Base-by-base conservation (phyloP, 2,329 filamentous ascomycete genomes). In the Bimuria novae-zelandiae region DNA sequence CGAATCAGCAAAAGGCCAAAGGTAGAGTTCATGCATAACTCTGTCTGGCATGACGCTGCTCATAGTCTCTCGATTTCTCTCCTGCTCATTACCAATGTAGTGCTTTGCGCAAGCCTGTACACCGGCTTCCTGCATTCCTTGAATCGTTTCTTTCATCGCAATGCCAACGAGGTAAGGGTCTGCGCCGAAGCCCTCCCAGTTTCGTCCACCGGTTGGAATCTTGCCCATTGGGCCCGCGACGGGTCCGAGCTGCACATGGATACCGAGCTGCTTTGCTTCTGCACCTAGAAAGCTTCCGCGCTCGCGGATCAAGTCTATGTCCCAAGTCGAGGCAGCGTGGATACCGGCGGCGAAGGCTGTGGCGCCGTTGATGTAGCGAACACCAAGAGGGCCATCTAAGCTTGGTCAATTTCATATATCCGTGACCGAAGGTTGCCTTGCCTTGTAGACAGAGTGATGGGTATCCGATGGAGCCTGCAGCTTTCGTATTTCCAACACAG, bases 1-100 rank as follows among this genome's bases (percentile, higher is more conserved):
- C 1, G 86, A 86, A 64, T 92, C 88, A 22, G 83, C 87, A 65
- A 92, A 92, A 0, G 89, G 89, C 89, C 89, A 92, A 22, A 87
- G 77, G 67, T 91, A 92, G 5, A 90, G 73, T 70, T 92, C 89
- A 63, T 91, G 89, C 67, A 91, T 76, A 0, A 88, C 87, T 56
- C 88, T 84, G 70, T 92, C 89, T 54, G 89, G 87, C 16, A 89
- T 77, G 62, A 87, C 88, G 37, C 82, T 81, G 17, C 65, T 77
- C 52, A 75, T 71, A 10, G 71, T 69, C 7, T 75, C 67, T 7
- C 78, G 73, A 37, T 78, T 75, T 1, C 72, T 77, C 69, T 89
- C 87, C 70, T 90, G 87, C 69, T 91, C 88, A 69, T 91, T 88
- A 27, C 80, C 81, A 51, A 89, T 74, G 52, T 68, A 80, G 57